Evolutionary conservation across 139 green algal genomes (phyloP), one percentile per base, ranked within the genome.

Genomic region (Tetradesmus obliquus): DNA sequence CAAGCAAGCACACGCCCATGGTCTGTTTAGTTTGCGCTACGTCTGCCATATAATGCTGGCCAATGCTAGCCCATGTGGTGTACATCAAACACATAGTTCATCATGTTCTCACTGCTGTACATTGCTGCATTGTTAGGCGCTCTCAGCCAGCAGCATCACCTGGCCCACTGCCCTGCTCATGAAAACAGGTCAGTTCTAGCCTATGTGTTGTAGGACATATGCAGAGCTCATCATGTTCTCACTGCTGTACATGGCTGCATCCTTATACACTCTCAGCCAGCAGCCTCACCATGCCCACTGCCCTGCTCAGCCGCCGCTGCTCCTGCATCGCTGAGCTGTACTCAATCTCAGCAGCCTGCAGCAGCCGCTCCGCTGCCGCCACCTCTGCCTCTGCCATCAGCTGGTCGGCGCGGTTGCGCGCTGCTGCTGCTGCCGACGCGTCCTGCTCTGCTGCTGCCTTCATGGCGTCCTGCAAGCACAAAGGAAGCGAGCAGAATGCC

Each of bases 301-400:
- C 76, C 20, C 74, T 55, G 13, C 86, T 91, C 15, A 90, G 60
- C 80, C 66, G n/a, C 76, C 45, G 2, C 91, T 89, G 71, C n/a
- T 66, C 22, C 22, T 66, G 9, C 80, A 91, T 54, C 5, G 94
- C 93, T 53, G 51, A 51, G 45, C 80, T 88, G 45, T 85, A 92
- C 94, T 97, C 84, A 10, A 96, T 79, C 88, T 97, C 81, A 51
- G 95, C 95, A 24, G 95, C 95, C 24, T 69, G 45, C 79, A 97
- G 55, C 86, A 96, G 84, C 69, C 93, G 93, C 89, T 96, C 93
- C 66, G 95, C 95, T 60, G 95, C 95, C 58, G 88, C 92, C 74
- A 96, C 95, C 91, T 97, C 96, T 10, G 96, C 96, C 19, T 96
- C 93, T 7, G 96, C 96, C 89, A 97, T 88, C 45, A 93, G 1